These are phyloP conservation scores for Globisporangium spiculum DNA, from an alignment of 352 stramenopile genomes.

Conservation along the genomic window DNA sequence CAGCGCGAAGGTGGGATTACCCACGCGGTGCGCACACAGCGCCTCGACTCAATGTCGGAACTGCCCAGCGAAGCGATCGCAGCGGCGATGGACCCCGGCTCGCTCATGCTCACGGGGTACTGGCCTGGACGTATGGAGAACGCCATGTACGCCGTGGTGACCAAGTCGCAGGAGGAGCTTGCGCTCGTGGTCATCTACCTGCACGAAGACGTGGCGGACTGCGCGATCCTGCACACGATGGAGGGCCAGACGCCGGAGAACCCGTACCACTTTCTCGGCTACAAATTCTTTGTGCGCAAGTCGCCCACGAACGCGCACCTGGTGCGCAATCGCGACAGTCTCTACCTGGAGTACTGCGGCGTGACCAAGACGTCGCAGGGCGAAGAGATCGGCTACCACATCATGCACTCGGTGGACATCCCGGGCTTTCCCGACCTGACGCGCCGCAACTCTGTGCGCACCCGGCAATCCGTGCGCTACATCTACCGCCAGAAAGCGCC, in stretches of 20 bases:
- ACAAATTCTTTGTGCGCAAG: constrained; percentile 66
- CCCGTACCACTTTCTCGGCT: constrained; percentile 61
- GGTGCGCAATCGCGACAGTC: constrained; percentile 51
- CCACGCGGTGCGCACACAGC: constrained; percentile 24
- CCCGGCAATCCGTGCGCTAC: constrained; percentile 47
- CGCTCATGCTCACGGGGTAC: constrained; percentile 49
- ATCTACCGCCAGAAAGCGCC: constrained; percentile 55
- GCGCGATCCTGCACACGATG: constrained; percentile 53
- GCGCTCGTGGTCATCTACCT: constrained; percentile 55
- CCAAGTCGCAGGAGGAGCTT: constrained; percentile 52
- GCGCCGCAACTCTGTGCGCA: constrained; percentile 50
- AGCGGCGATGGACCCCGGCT: constrained; percentile 23
- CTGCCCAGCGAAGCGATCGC: constrained; percentile 29
- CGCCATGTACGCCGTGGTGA: constrained; percentile 50
- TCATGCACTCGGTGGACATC: constrained; percentile 70
- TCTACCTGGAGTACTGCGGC: constrained; percentile 60
- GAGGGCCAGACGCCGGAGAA: constrained; percentile 38
- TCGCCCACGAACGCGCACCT: constrained; percentile 37
- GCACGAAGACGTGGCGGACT: constrained; percentile 61
- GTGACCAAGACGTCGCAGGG: constrained; percentile 36
- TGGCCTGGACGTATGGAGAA: constrained; percentile 48
- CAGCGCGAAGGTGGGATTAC: constrained; percentile 32
- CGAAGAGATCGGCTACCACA: constrained; percentile 58
- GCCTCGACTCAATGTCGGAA: constrained; percentile 26
- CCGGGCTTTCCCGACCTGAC: constrained; percentile 49